Conservation (phyloP, 805 yeast genomes). For the Starmerella khaoyaiensis region DNA sequence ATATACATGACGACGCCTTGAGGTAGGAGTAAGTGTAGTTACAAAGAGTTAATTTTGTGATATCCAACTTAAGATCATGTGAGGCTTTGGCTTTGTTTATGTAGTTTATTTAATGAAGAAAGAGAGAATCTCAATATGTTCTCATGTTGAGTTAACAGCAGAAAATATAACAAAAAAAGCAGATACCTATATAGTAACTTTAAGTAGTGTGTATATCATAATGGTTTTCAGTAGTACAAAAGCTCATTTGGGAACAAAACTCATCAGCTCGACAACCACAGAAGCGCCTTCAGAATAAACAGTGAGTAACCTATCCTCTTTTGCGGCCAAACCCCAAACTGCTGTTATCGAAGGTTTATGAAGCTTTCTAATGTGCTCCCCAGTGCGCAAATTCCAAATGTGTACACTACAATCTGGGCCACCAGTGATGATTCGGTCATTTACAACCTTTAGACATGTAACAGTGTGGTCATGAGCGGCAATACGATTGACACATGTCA, state of each 20-base stretch:
- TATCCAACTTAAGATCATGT: no score
- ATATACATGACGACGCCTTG: no score
- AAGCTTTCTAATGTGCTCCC: constrained; percentile 30
- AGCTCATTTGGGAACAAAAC: constrained; percentile 22
- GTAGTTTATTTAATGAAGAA: no score
- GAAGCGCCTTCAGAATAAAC: constrained; percentile 21
- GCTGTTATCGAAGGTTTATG: constrained; percentile 25
- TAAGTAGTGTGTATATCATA: background rate
- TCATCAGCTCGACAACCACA: constrained; percentile 28
- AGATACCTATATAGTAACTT: no score
- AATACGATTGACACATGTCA: constrained; percentile 57
- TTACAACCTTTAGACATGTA: constrained; percentile 32
- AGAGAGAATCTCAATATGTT: no score
- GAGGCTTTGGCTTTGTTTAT: no score
- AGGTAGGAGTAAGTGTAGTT: no score
- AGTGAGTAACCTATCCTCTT: constrained; percentile 31
- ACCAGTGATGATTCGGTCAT: constrained; percentile 32
- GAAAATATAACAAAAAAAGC: no score
- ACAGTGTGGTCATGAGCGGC: constrained; percentile 36
- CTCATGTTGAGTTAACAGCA: no score
- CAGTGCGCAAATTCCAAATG: constrained; percentile 32
- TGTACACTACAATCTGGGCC: constrained; percentile 34
- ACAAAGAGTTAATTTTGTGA: no score
- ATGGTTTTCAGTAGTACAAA: background rate
- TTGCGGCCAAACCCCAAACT: constrained; percentile 33